These are phyloP conservation scores for Mucor piriformis DNA, from an alignment of 371 early-diverging fungal species.

Conservation along the genomic window DNA sequence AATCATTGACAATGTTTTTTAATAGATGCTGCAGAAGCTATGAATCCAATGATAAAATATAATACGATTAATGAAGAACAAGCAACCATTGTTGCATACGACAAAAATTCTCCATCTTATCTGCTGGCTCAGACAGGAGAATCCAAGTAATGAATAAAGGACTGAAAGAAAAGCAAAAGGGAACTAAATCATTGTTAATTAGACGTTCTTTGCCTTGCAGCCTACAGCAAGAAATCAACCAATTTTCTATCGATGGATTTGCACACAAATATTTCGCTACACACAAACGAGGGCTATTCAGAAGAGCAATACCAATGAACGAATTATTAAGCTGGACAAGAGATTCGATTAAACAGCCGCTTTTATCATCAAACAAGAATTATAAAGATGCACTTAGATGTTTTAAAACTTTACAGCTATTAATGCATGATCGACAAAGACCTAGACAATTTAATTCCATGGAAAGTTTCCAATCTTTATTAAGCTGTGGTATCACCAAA, in stretches of 20 bases:
- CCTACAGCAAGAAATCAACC: slow-evolving; percentile 72
- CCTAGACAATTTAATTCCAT: slow-evolving; percentile 32
- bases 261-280: slow-evolving; percentile 90
- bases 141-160: slow-evolving; percentile 20
- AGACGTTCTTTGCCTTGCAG: slow-evolving; percentile 65
- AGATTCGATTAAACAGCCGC: slow-evolving; percentile 56
- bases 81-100: not conserved
- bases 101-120: not conserved
- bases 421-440: slow-evolving; percentile 77
- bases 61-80: slow-evolving; percentile 7
- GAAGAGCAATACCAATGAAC: slow-evolving; percentile 83
- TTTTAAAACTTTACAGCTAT: slow-evolving; percentile 81
- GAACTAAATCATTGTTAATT: slow-evolving; percentile 10
- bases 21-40: slow-evolving; percentile 8
- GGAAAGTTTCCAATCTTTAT: slow-evolving; percentile 75
- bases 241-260: slow-evolving; percentile 89
- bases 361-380: slow-evolving; percentile 78
- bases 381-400: slow-evolving; percentile 81
- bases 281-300: slow-evolving; percentile 82
- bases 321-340: slow-evolving; percentile 85
- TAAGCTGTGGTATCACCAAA: slow-evolving; percentile 72
- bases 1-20: not conserved
- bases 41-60: slow-evolving; percentile 7
- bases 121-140: slow-evolving; percentile 32
- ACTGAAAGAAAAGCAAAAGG: not conserved